phyloP scores from a whole-genome alignment of 1,284 basidiomycete genomes.

The Trametes sp. region DNA sequence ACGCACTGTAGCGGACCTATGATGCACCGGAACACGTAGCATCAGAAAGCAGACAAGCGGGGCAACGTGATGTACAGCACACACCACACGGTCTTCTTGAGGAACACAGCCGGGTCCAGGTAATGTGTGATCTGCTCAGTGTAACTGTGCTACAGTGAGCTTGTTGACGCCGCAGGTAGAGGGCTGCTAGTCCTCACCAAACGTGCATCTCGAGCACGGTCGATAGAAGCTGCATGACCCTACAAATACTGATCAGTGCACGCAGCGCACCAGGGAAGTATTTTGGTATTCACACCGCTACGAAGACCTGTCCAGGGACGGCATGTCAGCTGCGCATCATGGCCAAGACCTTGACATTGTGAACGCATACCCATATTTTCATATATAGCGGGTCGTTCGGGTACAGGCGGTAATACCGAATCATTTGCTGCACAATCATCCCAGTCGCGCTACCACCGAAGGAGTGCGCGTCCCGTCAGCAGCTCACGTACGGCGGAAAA shows the following conservation, averaged over 20 bases:
- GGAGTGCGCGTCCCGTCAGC: no score
- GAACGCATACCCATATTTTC: slow-evolving; percentile 5
- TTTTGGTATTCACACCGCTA: neutral
- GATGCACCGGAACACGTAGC: no score
- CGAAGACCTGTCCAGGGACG: neutral
- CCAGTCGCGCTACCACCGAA: neutral
- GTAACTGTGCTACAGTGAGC: neutral
- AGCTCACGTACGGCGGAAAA: no score
- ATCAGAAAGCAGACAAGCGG: no score
- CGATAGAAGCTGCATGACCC: neutral
- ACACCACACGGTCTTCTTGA: slow-evolving; percentile 4
- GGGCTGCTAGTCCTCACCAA: neutral
- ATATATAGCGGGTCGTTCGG: slow-evolving; percentile 4
- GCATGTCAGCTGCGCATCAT: neutral
- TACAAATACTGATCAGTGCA: neutral
- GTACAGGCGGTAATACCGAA: slow-evolving; percentile 15
- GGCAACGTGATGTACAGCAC: no score
- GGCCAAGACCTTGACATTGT: no score
- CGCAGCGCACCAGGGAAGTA: neutral
- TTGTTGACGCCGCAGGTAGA: neutral
- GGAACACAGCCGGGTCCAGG: neutral
- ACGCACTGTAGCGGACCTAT: slow-evolving; percentile 4
- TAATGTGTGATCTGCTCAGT: slow-evolving; percentile 3
- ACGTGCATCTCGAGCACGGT: neutral
- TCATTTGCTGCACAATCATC: slow-evolving; percentile 9